Conservation (phyloP, 306 rosid species). For the Myrica gale region DNA sequence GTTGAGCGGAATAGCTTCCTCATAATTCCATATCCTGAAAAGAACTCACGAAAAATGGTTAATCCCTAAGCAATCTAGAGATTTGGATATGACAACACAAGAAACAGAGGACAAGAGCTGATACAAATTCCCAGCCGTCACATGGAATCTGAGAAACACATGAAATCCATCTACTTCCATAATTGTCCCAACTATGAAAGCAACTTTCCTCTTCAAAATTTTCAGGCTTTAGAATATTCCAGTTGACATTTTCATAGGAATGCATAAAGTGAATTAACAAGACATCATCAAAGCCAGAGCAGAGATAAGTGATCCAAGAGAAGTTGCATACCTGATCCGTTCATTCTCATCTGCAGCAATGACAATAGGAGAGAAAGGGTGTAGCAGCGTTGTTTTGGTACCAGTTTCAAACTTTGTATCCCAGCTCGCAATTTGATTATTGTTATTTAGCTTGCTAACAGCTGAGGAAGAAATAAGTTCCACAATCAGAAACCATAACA, state of each 20-base stretch:
- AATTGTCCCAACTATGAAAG: neutral
- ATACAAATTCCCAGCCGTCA: neutral
- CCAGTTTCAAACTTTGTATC: conserved; percentile 72
- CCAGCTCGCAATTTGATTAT: conserved; percentile 87
- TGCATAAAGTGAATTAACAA: neutral
- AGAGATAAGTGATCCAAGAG: neutral
- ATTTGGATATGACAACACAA: neutral
- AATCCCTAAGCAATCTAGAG: conserved; percentile 14
- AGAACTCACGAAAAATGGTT: conserved; percentile 24
- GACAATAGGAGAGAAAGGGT: conserved; percentile 90
- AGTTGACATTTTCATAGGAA: neutral
- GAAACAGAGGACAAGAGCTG: neutral
- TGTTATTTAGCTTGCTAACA: conserved; percentile 73
- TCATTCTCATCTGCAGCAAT: conserved; percentile 95
- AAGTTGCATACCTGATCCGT: conserved; percentile 65
- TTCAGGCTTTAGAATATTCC: neutral
- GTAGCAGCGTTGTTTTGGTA: conserved; percentile 71
- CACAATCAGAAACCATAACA: conserved; percentile 7
- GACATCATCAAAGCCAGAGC: neutral
- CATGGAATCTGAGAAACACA: neutral
- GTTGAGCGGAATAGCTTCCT: conserved; percentile 75
- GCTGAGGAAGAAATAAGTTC: conserved; percentile 47
- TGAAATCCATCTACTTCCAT: neutral
- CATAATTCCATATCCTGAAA: conserved; percentile 84
- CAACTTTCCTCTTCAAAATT: neutral